Evolutionary conservation across 257 asterid genomes (phyloP), one percentile per base, ranked within the genome.

Genomic region (Handroanthus guayacan): DNA sequence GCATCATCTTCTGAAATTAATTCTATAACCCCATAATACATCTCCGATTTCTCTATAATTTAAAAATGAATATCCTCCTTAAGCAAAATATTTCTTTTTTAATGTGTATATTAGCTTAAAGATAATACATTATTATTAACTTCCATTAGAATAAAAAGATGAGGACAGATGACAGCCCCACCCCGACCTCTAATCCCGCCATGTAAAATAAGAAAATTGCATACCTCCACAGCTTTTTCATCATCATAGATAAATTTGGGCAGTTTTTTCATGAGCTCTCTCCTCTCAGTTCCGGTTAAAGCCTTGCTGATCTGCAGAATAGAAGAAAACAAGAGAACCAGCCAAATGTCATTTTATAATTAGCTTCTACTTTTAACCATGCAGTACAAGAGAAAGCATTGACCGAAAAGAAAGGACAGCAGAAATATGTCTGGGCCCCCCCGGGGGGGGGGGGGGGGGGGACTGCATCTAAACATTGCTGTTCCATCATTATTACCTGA

Each of bases 161-260:
- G 57, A 58, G 37, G 16, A 79, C 1, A 54, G 20, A 58, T 3
- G 31, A 25, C 31, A 1, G 31, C 31, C 31, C 31, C 31, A 25
- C 31, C 31, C 31, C 1, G 1, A 25, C 31, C 31, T 25, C 31
- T 25, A 25, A 25, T 1, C 31, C 45, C n/a, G 3, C 11, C 20
- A 14, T 11, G 48, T 7, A 6, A 36, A 47, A 37, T 48, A 39
- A 64, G 50, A 66, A 77, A 72, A 34, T 4, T 72, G 54, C 83
- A 67, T 78, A 89, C 97, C 97, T 90, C 97, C 84, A 94, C 74
- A 78, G 85, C 94, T 83, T 92, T 94, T 67, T 90, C 97, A 86
- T 94, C 97, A 11, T 92, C 97, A 20, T 90, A 89, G 76, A 92
- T 89, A 76, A 94, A 94, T 76, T 94, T 94, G 51, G 99, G 99